A percentile compares a stretch with the other conserved stretches of the same genome.
phyloP scores from a whole-genome alignment of 495 filamentous ascomycete species.

The Evernia prunastri region DNA sequence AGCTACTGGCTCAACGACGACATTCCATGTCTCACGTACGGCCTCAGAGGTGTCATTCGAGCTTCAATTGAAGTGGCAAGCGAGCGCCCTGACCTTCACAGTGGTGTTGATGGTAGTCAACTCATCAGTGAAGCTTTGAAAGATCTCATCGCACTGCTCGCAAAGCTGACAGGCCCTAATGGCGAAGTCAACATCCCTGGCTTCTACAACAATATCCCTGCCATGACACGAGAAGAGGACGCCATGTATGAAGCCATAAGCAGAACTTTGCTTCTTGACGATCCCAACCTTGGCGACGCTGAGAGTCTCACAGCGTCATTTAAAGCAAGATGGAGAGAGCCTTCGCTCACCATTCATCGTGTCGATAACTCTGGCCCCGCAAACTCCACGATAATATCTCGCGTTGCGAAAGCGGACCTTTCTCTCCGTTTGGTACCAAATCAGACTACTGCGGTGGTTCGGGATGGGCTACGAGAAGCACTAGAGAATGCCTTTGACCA shows the following conservation, averaged over 20 bases:
- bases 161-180: constrained; percentile 63
- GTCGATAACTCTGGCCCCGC: constrained; percentile 65
- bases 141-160: constrained; percentile 75
- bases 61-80: constrained; percentile 83
- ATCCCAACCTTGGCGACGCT: constrained; percentile 59
- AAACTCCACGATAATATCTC: constrained; percentile 81
- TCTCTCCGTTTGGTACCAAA: constrained; percentile 91
- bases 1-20: constrained; percentile 98
- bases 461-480: constrained; percentile 56
- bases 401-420: constrained; percentile 73
- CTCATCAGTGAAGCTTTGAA: constrained; percentile 84
- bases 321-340: constrained; percentile 93
- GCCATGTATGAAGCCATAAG: constrained; percentile 79
- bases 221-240: constrained; percentile 68
- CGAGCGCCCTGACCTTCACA: constrained; percentile 82
- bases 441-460: constrained; percentile 72
- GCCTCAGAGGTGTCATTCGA: constrained; percentile 88
- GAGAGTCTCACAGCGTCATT: constrained; percentile 67
- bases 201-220: constrained; percentile 78
- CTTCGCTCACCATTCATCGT: constrained; percentile 86
- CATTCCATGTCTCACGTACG: constrained; percentile 91
- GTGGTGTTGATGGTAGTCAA: constrained; percentile 87
- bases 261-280: constrained; percentile 61
- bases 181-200: constrained; percentile 57
- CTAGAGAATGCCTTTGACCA: constrained; percentile 63